Conservation (phyloP, 371 early-diverging fungal species). For the Actinomortierella wolfii region DNA sequence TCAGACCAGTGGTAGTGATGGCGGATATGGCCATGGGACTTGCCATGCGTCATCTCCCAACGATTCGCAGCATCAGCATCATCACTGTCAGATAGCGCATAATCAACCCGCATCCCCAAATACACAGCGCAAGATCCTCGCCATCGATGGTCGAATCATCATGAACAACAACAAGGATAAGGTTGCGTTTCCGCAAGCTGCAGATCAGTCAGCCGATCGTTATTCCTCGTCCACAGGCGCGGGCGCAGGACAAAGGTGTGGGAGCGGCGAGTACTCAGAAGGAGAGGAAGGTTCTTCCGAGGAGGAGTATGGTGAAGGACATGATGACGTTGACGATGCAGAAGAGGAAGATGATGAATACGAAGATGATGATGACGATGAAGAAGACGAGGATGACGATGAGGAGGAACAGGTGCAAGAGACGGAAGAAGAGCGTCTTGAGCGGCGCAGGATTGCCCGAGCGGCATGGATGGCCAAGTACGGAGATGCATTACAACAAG, state of each 20-base stretch:
- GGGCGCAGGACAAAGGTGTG: too few relatives aligned
- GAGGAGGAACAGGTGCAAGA: constrained; percentile 19
- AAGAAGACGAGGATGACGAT: constrained; percentile 16
- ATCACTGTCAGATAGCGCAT: too few relatives aligned
- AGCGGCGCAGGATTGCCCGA: constrained; percentile 22
- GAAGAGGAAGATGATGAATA: constrained; percentile 8
- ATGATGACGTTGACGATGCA: constrained; percentile 8
- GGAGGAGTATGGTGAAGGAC: neutral
- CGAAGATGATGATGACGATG: constrained; percentile 7
- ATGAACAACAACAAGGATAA: too few relatives aligned
- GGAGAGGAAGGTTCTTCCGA: too few relatives aligned
- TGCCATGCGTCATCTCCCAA: neutral
- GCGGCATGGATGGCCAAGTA: constrained; percentile 40
- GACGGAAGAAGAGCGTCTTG: constrained; percentile 29
- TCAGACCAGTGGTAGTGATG: neutral
- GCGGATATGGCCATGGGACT: neutral
- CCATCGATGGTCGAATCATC: too few relatives aligned
- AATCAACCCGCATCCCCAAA: too few relatives aligned
- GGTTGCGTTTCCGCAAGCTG: too few relatives aligned
- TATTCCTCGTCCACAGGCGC: too few relatives aligned
- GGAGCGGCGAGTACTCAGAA: too few relatives aligned
- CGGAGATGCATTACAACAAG: constrained; percentile 38
- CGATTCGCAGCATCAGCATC: too few relatives aligned
- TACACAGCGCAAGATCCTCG: too few relatives aligned
- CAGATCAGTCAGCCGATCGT: too few relatives aligned